Evolutionary conservation across 2,329 filamentous ascomycete species (phyloP).

Genomic region (Sporothrix sp.): DNA sequence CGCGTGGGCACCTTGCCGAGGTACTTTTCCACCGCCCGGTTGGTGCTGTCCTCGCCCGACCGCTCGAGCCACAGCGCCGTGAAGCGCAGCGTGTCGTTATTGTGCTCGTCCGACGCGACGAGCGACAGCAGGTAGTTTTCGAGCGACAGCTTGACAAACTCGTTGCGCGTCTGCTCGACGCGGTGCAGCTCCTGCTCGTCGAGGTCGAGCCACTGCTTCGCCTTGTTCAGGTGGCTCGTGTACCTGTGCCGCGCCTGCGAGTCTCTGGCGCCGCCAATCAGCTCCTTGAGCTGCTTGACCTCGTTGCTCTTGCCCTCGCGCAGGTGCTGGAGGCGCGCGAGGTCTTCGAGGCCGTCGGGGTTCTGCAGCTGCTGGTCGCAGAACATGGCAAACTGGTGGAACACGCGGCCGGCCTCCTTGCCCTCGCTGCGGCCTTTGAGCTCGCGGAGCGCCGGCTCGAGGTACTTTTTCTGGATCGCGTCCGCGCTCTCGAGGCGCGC

Average conservation of each 20-base stretch:
- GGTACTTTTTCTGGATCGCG: slow-evolving; percentile 75
- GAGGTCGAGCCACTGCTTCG: slow-evolving; percentile 82
- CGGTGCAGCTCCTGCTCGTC: slow-evolving; percentile 80
- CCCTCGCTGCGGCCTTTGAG: slow-evolving; percentile 59
- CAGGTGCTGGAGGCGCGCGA: slow-evolving; percentile 68
- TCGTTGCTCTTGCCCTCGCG: slow-evolving; percentile 74
- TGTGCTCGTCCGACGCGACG: slow-evolving; percentile 74
- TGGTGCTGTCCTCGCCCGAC: slow-evolving; percentile 65
- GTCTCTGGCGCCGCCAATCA: slow-evolving; percentile 41
- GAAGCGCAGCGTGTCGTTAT: slow-evolving; percentile 84
- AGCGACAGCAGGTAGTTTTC: slow-evolving; percentile 89
- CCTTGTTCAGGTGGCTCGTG: slow-evolving; percentile 54
- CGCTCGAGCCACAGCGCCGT: slow-evolving; percentile 91
- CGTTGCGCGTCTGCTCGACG: slow-evolving; percentile 63
- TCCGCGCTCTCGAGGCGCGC: slow-evolving; percentile 87
- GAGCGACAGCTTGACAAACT: slow-evolving; percentile 78
- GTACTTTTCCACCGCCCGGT: slow-evolving; percentile 62
- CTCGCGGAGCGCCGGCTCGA: slow-evolving; percentile 74
- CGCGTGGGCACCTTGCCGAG: slow-evolving; percentile 70
- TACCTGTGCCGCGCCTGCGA: slow-evolving; percentile 47
- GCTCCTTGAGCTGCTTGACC: slow-evolving; percentile 59
- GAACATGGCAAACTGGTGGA: slow-evolving; percentile 89
- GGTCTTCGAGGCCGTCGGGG: slow-evolving; percentile 72
- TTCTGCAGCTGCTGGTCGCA: slow-evolving; percentile 92
- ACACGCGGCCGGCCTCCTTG: slow-evolving; percentile 74